A percentile compares a stretch with the other conserved stretches of the same genome.
Evolutionary conservation across 768 basidiomycete species (phyloP).

Genomic region (Lactifluus subvellereus): DNA sequence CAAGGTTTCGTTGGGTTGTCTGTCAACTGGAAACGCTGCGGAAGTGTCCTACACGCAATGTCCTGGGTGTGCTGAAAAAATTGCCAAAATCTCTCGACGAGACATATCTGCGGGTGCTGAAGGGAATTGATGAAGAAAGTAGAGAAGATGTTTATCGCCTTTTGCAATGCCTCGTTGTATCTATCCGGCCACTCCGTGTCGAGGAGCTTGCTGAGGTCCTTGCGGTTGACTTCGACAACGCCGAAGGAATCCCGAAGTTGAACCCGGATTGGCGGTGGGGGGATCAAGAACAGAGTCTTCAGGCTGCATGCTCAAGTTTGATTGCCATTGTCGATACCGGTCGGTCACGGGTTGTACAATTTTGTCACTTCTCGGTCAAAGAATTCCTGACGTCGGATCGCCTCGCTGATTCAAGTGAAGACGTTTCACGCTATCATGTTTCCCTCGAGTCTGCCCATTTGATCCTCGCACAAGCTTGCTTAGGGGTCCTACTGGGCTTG

Average conservation of each 20-base stretch:
- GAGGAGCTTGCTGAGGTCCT: neutral
- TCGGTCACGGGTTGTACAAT: neutral
- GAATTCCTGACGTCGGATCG: neutral
- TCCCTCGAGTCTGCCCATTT: neutral
- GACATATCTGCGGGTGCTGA: neutral
- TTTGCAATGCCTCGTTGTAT: neutral
- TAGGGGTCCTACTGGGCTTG: neutral
- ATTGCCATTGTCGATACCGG: neutral
- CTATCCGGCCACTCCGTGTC: neutral
- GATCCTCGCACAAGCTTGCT: neutral
- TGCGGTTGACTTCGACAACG: neutral
- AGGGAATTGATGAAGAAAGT: too few relatives aligned
- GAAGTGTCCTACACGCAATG: neutral
- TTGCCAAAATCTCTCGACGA: neutral
- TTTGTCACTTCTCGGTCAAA: neutral
- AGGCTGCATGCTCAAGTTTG: neutral
- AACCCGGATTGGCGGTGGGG: conserved; percentile 1
- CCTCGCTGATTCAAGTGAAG: neutral
- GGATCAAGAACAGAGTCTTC: neutral
- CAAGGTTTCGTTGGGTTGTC: neutral
- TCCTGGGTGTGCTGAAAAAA: neutral
- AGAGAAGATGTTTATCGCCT: neutral
- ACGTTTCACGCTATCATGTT: neutral
- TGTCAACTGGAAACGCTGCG: neutral
- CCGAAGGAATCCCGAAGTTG: neutral